Conservation (phyloP, 257 asterid species). For the Salvia rosmarinus region DNA sequence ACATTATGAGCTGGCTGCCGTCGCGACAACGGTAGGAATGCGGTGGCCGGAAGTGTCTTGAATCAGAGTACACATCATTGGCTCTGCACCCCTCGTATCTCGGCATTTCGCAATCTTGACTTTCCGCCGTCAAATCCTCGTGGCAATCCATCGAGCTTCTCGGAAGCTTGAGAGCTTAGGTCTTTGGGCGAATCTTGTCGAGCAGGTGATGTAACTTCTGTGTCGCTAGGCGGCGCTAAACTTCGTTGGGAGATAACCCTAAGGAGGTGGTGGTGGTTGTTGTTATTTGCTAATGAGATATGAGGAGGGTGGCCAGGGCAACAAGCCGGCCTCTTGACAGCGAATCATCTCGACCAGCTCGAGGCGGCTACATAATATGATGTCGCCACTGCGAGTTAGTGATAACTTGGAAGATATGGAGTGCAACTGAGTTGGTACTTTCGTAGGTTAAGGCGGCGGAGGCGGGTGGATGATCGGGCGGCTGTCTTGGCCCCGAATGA, state of each 20-base stretch:
- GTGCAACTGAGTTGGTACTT: conserved; percentile 56
- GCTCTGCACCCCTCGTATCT: conserved; percentile 60
- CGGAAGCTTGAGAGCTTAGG: too few relatives aligned
- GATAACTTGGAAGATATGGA: conserved; percentile 50
- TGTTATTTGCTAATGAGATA: conserved; percentile 35
- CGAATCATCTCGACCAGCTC: conserved; percentile 62
- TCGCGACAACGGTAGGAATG: conserved; percentile 78
- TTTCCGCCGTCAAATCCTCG: conserved; percentile 33
- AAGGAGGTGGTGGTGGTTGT: conserved; percentile 47
- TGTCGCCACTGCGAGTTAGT: conserved; percentile 47
- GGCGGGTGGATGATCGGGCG: conserved; percentile 30
- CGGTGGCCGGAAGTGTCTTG: conserved; percentile 93
- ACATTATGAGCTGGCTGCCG: conserved; percentile 90
- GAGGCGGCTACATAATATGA: conserved; percentile 61
- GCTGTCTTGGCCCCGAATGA: conserved; percentile 62
- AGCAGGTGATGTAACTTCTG: conserved; percentile 43
- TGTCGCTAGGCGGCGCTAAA: conserved; percentile 74
- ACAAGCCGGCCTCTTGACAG: conserved; percentile 79
- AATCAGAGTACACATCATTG: conserved; percentile 59
- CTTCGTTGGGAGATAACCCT: conserved; percentile 72
- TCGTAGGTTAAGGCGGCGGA: conserved; percentile 49
- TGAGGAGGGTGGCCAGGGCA: conserved; percentile 58
- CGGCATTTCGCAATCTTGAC: neutral
- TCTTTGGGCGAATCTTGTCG: too few relatives aligned
- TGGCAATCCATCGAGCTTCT: conserved; percentile 53